Evolutionary conservation across 805 yeast species (phyloP), one percentile per base, ranked within the genome.

Genomic region (Spathaspora gorwiae): DNA sequence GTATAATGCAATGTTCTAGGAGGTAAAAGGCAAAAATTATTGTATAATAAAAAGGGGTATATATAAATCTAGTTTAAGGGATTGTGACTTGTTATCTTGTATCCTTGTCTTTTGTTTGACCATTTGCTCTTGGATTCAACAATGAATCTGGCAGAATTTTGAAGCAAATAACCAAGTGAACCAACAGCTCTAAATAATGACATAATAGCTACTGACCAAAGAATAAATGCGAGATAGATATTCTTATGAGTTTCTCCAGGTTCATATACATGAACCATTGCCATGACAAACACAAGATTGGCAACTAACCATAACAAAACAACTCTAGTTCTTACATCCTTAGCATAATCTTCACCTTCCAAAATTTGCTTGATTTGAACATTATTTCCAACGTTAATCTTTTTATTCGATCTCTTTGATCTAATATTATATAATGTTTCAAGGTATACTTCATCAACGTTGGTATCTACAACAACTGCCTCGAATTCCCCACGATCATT

Each of bases 231-330:
- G 56, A 92, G 70, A 61, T 94, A 94, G 44, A 78, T 78, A 70
- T 94, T 90, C 19, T 52, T 52, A 9, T 53, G 57, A 15, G 80
- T 73, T 35, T 85, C 78, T 43, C 81, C 83, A 2, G 90, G 78
- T 7, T 75, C 70, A 57, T 83, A 90, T 14, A 90, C 84, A 64
- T 92, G 95, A 12, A 90, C 79, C 65, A 94, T 84, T 7, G 94
- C 80, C 90, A 92, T 84, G 38, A 89, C 83, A 54, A 94, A 73
- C 24, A 90, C 68, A 57, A 89, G 68, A 62, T 94, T 94, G 26
- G 86, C 72, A 40, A 90, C 73, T 75, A 94, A 78, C 99, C 99
- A 94, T n/a, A 81, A 68, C 57, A 94, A 77, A n/a, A 94, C 99
- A 43, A 94, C 97, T 53, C 94, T 78, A 1, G 99, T 88, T 69